Evolutionary conservation across 352 stramenopile species (phyloP).

Genomic region (Aphanomyces invadans): DNA sequence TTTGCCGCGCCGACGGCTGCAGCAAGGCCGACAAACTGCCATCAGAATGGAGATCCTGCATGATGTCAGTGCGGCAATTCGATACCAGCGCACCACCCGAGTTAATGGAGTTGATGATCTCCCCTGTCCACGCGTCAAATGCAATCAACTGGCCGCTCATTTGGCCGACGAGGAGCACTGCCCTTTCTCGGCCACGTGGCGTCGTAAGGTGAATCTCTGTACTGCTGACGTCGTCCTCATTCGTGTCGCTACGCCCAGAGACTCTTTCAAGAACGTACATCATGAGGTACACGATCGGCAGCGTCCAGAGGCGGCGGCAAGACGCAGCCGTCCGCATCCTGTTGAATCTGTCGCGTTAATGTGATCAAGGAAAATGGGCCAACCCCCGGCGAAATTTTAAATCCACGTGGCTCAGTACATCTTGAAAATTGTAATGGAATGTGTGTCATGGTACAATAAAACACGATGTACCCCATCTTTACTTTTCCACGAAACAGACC

Average conservation of each 20-base stretch:
- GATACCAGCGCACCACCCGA: conserved; percentile 76
- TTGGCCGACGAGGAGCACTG: conserved; percentile 56
- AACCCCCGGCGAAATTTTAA: background rate
- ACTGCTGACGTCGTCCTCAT: background rate
- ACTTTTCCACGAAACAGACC: background rate
- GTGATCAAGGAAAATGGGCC: background rate
- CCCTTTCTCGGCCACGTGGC: background rate
- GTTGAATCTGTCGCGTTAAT: background rate
- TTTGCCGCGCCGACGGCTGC: conserved; percentile 31
- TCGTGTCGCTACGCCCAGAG: background rate
- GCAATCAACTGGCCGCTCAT: conserved; percentile 70
- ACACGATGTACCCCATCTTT: background rate
- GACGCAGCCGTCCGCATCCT: background rate
- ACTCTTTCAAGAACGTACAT: background rate
- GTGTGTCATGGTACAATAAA: conserved; percentile 4
- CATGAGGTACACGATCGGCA: background rate
- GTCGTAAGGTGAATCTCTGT: conserved; percentile 9
- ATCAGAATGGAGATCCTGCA: conserved; percentile 11
- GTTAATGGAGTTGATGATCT: conserved; percentile 76
- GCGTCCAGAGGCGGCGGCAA: background rate
- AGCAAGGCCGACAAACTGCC: background rate
- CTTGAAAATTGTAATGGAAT: background rate
- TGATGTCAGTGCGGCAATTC: conserved; percentile 14
- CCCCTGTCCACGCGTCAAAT: conserved; percentile 67
- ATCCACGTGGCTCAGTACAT: background rate